These are phyloP conservation scores for Aspergillus bombycis DNA, from an alignment of 2,329 filamentous ascomycete genomes.

Conservation along the genomic window DNA sequence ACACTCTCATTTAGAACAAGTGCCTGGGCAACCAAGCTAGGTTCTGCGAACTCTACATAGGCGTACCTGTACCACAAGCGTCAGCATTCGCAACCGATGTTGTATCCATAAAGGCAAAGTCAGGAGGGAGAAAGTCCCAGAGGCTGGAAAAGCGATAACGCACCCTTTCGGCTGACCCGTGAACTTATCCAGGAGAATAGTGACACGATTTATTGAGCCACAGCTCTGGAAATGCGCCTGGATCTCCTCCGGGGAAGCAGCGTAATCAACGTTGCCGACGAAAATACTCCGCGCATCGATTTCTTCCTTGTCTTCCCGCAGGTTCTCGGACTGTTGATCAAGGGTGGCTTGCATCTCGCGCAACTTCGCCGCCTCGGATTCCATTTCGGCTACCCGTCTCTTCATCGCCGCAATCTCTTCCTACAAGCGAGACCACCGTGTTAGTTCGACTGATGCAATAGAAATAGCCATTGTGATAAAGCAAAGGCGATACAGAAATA, in stretches of 20 bases:
- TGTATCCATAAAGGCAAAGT: not conserved
- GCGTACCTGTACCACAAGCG: conserved; percentile 71
- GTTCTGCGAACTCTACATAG: conserved; percentile 97
- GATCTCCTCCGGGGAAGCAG: conserved; percentile 94
- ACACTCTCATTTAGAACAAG: conserved; percentile 95
- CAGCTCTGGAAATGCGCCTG: conserved; percentile 98
- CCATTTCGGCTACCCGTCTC: conserved; percentile 83
- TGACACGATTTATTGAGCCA: conserved; percentile 96
- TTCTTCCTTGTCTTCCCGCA: conserved; percentile 92
- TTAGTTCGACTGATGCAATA: conserved; percentile 1
- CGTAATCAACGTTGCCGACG: conserved; percentile 98
- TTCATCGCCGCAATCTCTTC: conserved; percentile 89
- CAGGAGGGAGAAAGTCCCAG: no score
- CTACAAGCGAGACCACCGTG: conserved; percentile 36
- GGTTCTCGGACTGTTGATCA: conserved; percentile 80
- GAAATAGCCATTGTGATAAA: not conserved
- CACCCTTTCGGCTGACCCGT: conserved; percentile 99
- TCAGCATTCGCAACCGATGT: conserved; percentile 16
- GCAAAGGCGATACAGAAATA: not conserved
- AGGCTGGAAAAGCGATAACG: conserved; percentile 41
- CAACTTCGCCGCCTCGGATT: conserved; percentile 83
- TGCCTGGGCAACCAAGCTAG: conserved; percentile 87
- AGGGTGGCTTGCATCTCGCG: conserved; percentile 85
- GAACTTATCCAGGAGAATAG: conserved; percentile 96
- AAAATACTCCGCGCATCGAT: conserved; percentile 95